These are phyloP conservation scores for Endotrypanum monterogeii DNA, from an alignment of 208 protist species.

Conservation along the genomic window DNA sequence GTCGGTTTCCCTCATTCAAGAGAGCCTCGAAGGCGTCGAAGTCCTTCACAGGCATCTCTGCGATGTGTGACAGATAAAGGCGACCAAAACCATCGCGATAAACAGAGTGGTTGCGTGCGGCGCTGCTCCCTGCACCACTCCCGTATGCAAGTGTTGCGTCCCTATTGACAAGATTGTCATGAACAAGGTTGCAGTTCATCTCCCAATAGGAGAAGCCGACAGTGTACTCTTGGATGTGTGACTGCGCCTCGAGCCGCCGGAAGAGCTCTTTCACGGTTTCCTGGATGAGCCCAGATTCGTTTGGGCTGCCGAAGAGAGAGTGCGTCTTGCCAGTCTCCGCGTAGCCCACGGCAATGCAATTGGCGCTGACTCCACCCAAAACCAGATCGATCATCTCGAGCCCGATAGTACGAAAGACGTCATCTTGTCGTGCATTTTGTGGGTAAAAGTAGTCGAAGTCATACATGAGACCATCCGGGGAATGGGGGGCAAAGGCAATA, in stretches of 20 bases:
- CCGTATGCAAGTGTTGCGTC: slow-evolving; percentile 16
- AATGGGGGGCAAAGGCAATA: slow-evolving; percentile 67
- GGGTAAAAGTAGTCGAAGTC: slow-evolving; percentile 92
- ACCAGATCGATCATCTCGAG: slow-evolving; percentile 86
- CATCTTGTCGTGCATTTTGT: slow-evolving; percentile 66
- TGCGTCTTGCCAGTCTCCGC: slow-evolving; percentile 88
- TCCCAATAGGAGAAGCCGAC: slow-evolving; percentile 87
- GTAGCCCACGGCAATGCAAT: slow-evolving; percentile 75
- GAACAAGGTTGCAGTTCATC: slow-evolving; percentile 79
- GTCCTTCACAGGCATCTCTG: slow-evolving; percentile 51
- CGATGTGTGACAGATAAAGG: slow-evolving; percentile 74
- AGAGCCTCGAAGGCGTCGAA: slow-evolving; percentile 73
- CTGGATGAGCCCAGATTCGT: slow-evolving; percentile 86
- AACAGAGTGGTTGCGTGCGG: slow-evolving; percentile 34
- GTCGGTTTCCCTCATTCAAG: slow-evolving; percentile 60
- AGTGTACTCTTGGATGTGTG: slow-evolving; percentile 47
- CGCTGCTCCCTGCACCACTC: slow-evolving; percentile 9
- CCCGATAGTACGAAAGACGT: slow-evolving; percentile 81
- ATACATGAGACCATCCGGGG: slow-evolving; percentile 81
- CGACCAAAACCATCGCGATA: slow-evolving; percentile 72
- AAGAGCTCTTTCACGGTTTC: slow-evolving; percentile 84
- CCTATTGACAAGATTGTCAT: slow-evolving; percentile 66
- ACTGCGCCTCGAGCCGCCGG: slow-evolving; percentile 53
- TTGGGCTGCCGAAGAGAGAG: slow-evolving; percentile 81
- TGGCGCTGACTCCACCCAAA: slow-evolving; percentile 77